phyloP scores from a whole-genome alignment of 108 stramenopile genomes.

The Nannochloropsis granulata region DNA sequence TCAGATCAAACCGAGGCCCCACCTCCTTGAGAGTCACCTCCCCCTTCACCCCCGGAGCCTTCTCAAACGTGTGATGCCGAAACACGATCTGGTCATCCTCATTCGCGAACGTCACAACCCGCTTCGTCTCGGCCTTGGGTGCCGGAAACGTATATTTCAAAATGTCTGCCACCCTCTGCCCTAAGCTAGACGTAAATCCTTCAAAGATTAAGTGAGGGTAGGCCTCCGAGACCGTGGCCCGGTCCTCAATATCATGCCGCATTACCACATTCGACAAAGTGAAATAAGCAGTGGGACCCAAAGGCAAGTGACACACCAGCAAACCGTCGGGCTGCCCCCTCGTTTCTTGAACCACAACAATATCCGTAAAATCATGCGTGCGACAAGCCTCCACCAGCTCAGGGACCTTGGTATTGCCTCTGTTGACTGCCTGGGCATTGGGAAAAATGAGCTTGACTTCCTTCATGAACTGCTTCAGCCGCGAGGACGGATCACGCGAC shows the following conservation, averaged over 20 bases:
- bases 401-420: constrained; percentile 77
- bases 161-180: constrained; percentile 72
- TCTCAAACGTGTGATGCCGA: constrained; percentile 93
- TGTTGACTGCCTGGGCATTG: constrained; percentile 81
- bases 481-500: constrained; percentile 69
- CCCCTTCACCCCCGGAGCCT: constrained; percentile 22
- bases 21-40: constrained; percentile 80
- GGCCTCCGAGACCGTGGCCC: constrained; percentile 78
- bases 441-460: constrained; percentile 88
- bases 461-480: constrained; percentile 94
- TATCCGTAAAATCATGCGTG: constrained; percentile 82
- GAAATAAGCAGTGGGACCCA: constrained; percentile 95
- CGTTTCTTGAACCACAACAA: constrained; percentile 86
- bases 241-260: constrained; percentile 82
- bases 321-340: constrained; percentile 98
- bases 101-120: constrained; percentile 89
- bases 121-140: constrained; percentile 59
- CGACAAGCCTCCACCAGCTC: constrained; percentile 79
- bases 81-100: constrained; percentile 86
- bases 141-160: constrained; percentile 89
- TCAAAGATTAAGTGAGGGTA: constrained; percentile 58
- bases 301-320: constrained; percentile 88
- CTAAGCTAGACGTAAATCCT: constrained; percentile 63
- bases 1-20: constrained; percentile 83
- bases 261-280: constrained; percentile 69